Conservation (phyloP, 345 rosid species). For the Rhodomyrtus tomentosa region DNA sequence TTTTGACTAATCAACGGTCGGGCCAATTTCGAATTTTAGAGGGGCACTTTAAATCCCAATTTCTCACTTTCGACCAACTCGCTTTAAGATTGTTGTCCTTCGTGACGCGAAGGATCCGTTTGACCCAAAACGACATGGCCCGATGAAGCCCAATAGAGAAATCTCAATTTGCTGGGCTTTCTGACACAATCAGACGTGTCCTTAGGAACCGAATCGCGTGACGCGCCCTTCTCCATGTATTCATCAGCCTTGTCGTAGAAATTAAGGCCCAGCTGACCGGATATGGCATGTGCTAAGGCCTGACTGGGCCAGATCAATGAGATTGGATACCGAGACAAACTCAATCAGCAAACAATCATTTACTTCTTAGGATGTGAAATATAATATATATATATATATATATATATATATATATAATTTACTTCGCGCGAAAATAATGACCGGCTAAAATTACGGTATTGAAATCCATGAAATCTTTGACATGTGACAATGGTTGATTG, state of each 20-base stretch:
- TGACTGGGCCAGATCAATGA: not conserved
- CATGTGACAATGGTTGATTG: not conserved
- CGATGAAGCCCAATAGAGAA: not conserved
- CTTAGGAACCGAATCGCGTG: not conserved
- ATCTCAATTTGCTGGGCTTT: not conserved
- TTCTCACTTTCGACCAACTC: not conserved
- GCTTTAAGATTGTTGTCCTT: not conserved
- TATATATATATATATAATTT: no score
- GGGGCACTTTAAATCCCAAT: not conserved
- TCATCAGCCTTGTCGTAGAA: not conserved
- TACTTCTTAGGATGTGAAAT: not conserved
- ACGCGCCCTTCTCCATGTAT: not conserved
- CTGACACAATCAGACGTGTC: not conserved
- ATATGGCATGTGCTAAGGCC: not conserved
- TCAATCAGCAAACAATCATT: not conserved
- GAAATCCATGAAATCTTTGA: not conserved
- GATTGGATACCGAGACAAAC: not conserved
- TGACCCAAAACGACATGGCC: not conserved
- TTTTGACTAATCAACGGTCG: not conserved
- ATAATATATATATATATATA: no score
- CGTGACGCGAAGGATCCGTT: not conserved
- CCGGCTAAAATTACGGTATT: not conserved
- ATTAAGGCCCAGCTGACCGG: not conserved
- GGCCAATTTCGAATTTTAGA: not conserved
- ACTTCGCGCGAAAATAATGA: not conserved